Percentiles rank a stretch among this genome's conserved stretches.
Evolutionary conservation across 2,329 filamentous ascomycete species (phyloP).

Genomic region (Albifimbria verrucaria): DNA sequence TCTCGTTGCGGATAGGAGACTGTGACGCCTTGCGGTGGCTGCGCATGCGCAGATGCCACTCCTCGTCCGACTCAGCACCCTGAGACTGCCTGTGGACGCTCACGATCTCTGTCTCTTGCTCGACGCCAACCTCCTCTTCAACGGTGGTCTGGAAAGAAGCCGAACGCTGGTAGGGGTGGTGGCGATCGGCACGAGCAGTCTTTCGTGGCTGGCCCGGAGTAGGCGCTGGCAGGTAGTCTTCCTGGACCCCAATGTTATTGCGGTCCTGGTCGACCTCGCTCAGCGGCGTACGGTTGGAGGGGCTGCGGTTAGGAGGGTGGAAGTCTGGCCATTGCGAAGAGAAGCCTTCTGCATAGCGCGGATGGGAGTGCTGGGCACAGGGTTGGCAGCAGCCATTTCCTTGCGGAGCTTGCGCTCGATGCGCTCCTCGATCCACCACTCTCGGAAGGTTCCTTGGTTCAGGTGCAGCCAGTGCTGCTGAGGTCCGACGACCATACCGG

Average conservation of each 20-base stretch:
- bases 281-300: slow-evolving; percentile 77
- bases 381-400: slow-evolving; percentile 50
- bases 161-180: slow-evolving; percentile 67
- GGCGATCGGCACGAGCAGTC: slow-evolving; percentile 72
- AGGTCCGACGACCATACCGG: slow-evolving; percentile 97
- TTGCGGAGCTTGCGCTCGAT: slow-evolving; percentile 65
- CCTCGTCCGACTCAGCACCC: slow-evolving; percentile 74
- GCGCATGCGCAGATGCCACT: slow-evolving; percentile 73
- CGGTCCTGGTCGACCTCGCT: slow-evolving; percentile 87
- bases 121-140: slow-evolving; percentile 50
- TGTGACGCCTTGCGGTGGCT: slow-evolving; percentile 63
- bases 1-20: slow-evolving; percentile 59
- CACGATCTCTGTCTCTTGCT: slow-evolving; percentile 59
- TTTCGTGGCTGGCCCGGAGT: slow-evolving; percentile 96
- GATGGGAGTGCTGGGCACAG: slow-evolving; percentile 56
- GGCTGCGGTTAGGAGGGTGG: slow-evolving; percentile 82
- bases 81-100: slow-evolving; percentile 60
- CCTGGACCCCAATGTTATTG: slow-evolving; percentile 64
- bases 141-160: slow-evolving; percentile 39
- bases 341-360: slow-evolving; percentile 59
- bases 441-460: slow-evolving; percentile 94
- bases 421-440: slow-evolving; percentile 95
- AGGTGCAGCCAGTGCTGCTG: slow-evolving; percentile 99
- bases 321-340: slow-evolving; percentile 63
- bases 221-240: slow-evolving; percentile 90